phyloP scores from a whole-genome alignment of 176 grass and related monocot species.

The Aegilops umbellulata region DNA sequence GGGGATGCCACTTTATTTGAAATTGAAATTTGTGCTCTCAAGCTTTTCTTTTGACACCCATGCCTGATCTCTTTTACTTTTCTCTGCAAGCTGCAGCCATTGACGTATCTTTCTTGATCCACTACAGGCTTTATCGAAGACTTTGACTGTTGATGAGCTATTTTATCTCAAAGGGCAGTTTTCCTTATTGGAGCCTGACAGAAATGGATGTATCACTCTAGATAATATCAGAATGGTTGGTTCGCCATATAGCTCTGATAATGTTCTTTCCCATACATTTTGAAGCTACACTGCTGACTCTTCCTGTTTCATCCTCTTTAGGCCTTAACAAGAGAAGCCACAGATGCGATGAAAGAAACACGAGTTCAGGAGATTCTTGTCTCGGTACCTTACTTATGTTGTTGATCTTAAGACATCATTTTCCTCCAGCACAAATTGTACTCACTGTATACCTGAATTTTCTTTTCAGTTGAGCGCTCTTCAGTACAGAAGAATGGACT shows the following conservation, averaged over 20 bases:
- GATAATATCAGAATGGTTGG: conserved; percentile 83
- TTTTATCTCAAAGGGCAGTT: conserved; percentile 83
- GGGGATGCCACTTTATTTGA: background rate
- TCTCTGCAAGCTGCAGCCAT: background rate
- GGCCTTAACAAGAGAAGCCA: conserved; percentile 68
- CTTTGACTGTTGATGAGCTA: conserved; percentile 72
- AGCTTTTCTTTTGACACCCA: background rate
- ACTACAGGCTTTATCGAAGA: conserved; percentile 75
- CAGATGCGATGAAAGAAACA: conserved; percentile 80
- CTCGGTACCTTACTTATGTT: conserved; percentile 55
- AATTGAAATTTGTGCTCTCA: background rate
- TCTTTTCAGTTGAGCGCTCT: conserved; percentile 61
- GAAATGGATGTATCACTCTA: conserved; percentile 74
- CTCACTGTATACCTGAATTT: conserved; percentile 1
- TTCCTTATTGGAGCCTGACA: conserved; percentile 66
- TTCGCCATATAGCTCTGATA: background rate
- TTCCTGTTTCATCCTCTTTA: conserved; percentile 20
- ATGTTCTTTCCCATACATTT: background rate
- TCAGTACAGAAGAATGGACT: conserved; percentile 91
- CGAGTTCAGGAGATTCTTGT: conserved; percentile 69
- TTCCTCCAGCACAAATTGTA: conserved; percentile 14
- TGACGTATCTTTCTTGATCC: conserved; percentile 28
- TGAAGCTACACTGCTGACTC: background rate
- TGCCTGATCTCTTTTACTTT: conserved; percentile 25
- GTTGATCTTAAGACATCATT: background rate